A percentile compares a stretch with the other conserved stretches of the same genome.
Conservation (phyloP, 108 stramenopile genomes). For the Pelagomonas calceolata region DNA sequence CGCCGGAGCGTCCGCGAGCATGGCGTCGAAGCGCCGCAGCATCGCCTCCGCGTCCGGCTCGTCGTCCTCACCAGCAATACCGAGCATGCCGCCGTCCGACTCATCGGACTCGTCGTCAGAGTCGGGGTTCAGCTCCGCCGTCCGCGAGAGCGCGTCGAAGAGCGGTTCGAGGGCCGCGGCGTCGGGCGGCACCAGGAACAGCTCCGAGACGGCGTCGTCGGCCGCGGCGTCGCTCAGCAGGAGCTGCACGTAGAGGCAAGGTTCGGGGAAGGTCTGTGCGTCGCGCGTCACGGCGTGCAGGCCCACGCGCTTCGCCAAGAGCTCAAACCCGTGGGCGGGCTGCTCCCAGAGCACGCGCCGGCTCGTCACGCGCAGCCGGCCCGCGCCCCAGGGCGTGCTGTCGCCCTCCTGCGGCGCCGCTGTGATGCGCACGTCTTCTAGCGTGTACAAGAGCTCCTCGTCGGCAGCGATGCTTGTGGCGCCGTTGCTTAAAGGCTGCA, state of each 20-base stretch:
- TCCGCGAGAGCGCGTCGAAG: not conserved
- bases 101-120: not conserved
- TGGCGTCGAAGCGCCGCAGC: not conserved
- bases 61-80: not conserved
- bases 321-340: no score
- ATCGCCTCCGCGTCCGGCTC: no score
- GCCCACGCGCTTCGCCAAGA: no score
- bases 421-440: no score
- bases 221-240: not conserved
- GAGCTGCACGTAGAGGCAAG: conserved; percentile 4
- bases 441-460: no score
- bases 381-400: no score
- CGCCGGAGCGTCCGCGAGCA: not conserved
- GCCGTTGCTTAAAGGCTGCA: no score
- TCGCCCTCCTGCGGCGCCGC: no score
- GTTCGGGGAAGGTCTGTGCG: conserved; percentile 4
- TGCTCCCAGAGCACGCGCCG: no score
- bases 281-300: not conserved
- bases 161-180: not conserved
- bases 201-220: not conserved
- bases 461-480: no score
- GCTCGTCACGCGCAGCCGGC: no score
- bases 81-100: not conserved
- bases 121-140: not conserved
- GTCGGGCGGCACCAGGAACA: not conserved